Evolutionary conservation across 1,284 basidiomycete genomes (phyloP).

Genomic region (Ceratobasidium sp.): DNA sequence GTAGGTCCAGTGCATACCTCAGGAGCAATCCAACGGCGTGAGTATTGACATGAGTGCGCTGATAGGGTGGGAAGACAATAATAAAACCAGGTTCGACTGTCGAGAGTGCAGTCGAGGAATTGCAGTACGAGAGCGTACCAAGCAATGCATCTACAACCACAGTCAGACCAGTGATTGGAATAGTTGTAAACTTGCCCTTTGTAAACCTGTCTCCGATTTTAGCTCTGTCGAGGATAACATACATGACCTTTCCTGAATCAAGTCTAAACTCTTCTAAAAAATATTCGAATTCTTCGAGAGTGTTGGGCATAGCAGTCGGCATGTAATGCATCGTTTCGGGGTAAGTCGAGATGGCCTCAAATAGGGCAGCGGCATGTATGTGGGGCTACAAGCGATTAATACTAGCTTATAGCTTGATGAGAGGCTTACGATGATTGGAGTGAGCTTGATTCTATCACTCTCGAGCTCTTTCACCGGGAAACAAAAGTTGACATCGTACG

Average conservation of each 20-base stretch:
- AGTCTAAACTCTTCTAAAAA: slow-evolving; percentile 19
- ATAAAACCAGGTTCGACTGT: slow-evolving; percentile 45
- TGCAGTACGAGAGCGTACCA: slow-evolving; percentile 44
- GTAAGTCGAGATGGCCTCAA: slow-evolving; percentile 33
- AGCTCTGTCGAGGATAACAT: too few species aligned
- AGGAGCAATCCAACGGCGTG: slow-evolving; percentile 67
- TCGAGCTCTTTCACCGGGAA: slow-evolving; percentile 36
- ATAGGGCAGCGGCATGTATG: slow-evolving; percentile 10
- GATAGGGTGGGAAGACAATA: slow-evolving; percentile 53
- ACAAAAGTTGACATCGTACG: slow-evolving; percentile 36
- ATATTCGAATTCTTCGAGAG: slow-evolving; percentile 9
- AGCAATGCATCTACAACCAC: not conserved
- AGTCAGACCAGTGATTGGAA: not conserved
- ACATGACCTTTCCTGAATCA: too few species aligned
- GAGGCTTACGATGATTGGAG: slow-evolving; percentile 40
- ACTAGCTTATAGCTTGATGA: not conserved
- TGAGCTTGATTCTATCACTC: slow-evolving; percentile 39
- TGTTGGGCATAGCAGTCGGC: not conserved
- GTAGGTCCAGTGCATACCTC: slow-evolving; percentile 59
- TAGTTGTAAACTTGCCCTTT: not conserved
- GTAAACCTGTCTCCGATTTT: not conserved
- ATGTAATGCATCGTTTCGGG: slow-evolving; percentile 36
- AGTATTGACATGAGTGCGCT: slow-evolving; percentile 66
- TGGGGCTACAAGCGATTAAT: slow-evolving; percentile 19
- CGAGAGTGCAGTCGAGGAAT: slow-evolving; percentile 38